Percentiles rank a stretch among this genome's conserved stretches.
Conservation (phyloP, 352 stramenopile genomes). For the Pythium myriotylum region DNA sequence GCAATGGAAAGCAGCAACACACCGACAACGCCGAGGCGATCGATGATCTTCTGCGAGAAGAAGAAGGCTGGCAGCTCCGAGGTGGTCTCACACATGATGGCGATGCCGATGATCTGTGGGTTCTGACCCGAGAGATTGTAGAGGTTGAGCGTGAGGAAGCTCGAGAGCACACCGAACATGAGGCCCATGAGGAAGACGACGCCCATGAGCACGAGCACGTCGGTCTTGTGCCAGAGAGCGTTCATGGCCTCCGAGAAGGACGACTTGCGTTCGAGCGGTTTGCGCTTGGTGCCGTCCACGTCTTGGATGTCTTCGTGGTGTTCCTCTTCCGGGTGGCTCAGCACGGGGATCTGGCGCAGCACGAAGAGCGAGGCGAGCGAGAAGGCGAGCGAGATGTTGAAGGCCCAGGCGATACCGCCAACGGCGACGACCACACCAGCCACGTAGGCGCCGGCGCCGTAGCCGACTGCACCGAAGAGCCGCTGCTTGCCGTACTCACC, state of each 20-base stretch:
- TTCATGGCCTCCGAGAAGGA: conserved; percentile 50
- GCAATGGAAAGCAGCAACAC: conserved; percentile 72
- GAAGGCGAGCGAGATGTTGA: conserved; percentile 66
- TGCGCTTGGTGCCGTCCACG: not conserved
- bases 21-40: conserved; percentile 69
- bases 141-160: conserved; percentile 81
- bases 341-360: conserved; percentile 59
- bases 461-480: conserved; percentile 76
- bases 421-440: conserved; percentile 62
- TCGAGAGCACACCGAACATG: conserved; percentile 84
- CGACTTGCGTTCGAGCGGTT: conserved; percentile 25
- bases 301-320: not conserved
- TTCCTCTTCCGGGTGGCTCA: conserved; percentile 38
- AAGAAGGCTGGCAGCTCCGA: conserved; percentile 86
- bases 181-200: conserved; percentile 81
- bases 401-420: conserved; percentile 72
- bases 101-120: conserved; percentile 77
- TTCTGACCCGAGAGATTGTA: conserved; percentile 78
- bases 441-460: conserved; percentile 64
- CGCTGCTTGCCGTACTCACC: conserved; percentile 86
- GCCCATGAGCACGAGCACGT: conserved; percentile 70
- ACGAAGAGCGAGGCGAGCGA: conserved; percentile 59
- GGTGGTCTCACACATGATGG: conserved; percentile 78
- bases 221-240: conserved; percentile 42
- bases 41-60: conserved; percentile 71